A percentile compares a stretch with the other conserved stretches of the same genome.
phyloP scores from a whole-genome alignment of 192 early-diverging fungal genomes.

The Dissophora ornata region DNA sequence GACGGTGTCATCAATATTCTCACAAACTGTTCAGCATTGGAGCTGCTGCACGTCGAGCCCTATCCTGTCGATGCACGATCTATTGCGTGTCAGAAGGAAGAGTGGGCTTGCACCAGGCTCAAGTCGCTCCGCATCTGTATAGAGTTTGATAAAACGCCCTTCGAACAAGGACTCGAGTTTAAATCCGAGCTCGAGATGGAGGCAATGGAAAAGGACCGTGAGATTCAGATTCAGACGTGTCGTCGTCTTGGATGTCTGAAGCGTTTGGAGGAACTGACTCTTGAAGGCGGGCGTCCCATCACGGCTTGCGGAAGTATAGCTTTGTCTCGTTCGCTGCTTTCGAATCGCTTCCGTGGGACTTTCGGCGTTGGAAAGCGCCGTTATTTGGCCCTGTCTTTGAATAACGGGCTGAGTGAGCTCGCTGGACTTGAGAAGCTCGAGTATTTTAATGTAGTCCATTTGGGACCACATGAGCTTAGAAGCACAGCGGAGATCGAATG shows the following conservation, averaged over 20 bases:
- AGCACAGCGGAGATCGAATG: conserved; percentile 7
- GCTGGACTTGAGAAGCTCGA: conserved; percentile 1
- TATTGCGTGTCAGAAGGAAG: not conserved
- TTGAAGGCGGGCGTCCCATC: conserved; percentile 18
- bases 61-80: conserved; percentile 18
- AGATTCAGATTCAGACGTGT: conserved; percentile 19
- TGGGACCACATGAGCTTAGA: conserved; percentile 15
- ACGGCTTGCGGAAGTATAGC: too few relatives aligned
- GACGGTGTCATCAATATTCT: conserved; percentile 11
- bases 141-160: conserved; percentile 19
- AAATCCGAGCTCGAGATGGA: too few relatives aligned
- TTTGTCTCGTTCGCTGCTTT: too few relatives aligned
- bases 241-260: conserved; percentile 5
- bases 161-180: too few relatives aligned
- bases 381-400: not conserved
- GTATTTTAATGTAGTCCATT: not conserved
- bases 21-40: conserved; percentile 1
- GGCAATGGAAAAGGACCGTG: not conserved
- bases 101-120: conserved; percentile 10
- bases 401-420: conserved; percentile 7
- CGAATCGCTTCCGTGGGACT: not conserved
- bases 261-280: not conserved
- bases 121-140: conserved; percentile 5
- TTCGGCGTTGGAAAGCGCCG: not conserved
- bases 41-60: conserved; percentile 11